These are phyloP conservation scores for Ceratocystis albifundus DNA, from an alignment of 2,329 filamentous ascomycete genomes.

Conservation along the genomic window DNA sequence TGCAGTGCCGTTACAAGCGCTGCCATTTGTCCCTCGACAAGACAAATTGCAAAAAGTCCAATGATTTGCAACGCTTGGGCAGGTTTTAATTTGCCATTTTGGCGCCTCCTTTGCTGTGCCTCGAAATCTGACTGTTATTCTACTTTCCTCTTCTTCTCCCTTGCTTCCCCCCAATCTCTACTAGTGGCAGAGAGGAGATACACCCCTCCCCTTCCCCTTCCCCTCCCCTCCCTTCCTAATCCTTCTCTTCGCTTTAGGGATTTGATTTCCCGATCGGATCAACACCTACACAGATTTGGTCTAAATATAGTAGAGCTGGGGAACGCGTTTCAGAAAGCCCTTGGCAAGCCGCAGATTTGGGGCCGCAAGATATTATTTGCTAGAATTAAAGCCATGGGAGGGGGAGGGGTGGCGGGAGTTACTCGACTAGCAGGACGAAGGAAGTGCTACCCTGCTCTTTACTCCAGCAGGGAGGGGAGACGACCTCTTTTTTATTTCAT, in stretches of 20 bases:
- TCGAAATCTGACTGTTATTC: neutral
- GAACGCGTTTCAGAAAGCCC: constrained; percentile 5
- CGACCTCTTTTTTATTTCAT: neutral
- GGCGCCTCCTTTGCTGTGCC: constrained; percentile 9
- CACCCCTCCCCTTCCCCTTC: neutral
- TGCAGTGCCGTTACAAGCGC: too few species aligned
- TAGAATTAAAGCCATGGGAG: neutral
- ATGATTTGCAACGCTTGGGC: constrained; percentile 9
- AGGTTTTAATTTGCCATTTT: neutral
- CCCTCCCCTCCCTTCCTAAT: neutral
- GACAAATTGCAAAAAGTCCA: neutral
- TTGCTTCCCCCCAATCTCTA: neutral
- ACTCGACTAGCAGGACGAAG: neutral
- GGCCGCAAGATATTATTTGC: constrained; percentile 7
- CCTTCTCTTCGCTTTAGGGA: neutral
- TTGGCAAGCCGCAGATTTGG: constrained; percentile 1
- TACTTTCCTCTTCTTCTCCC: neutral
- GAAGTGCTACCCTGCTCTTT: neutral
- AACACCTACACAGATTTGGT: neutral
- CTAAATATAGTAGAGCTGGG: constrained; percentile 10
- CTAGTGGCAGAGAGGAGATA: neutral
- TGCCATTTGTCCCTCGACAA: neutral
- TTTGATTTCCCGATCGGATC: constrained; percentile 11
- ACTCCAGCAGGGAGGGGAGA: neutral
- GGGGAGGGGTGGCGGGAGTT: neutral